Base-by-base conservation (phyloP, 2,329 filamentous ascomycete species). In the Ceratocystis alfenasii region DNA sequence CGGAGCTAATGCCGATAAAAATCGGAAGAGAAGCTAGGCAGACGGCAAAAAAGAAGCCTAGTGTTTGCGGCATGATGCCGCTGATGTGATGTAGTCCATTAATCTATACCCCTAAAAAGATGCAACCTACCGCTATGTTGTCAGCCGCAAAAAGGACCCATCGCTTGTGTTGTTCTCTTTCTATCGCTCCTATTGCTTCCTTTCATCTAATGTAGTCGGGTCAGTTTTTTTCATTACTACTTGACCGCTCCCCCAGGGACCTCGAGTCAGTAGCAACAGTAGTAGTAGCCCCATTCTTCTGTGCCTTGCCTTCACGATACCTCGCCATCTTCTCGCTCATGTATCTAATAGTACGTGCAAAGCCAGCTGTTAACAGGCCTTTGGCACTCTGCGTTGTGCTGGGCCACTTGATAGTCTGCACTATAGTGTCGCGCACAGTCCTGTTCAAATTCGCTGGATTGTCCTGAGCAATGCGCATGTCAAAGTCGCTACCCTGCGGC, bases 331-430 rank as follows among this genome's bases (percentile, higher is more conserved):
- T 99, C 74, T 97, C 94, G 55, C 81, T 79, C 65, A 95, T 72
- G 74, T 99, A 99, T 69, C 86, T 83, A 78, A 83, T 81, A 5
- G 87, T 87, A 71, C 86, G 83, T 5, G 78, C 73, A 17, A 88
- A 74, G 0, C 94, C 95, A 0, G 88, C 86, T 1, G 91, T 97
- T 57, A 96, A 74, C 1, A 88, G 74, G 1, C 91, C 87, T 77
- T 99, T 99, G 69, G 93, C 73, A 65, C 86, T 94, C 76, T 99
- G 93, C 4, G 86, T 86, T 1, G 89, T 90, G 71, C 90, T 94
- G 0, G 94, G 92, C 94, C 94, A 97, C 66, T 85, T 83, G 71
- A 97, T 90, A 0, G 95, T 97, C 73, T 88, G 88, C 72, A 86
- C 87, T 72, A 99, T 92, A 50, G 91, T 88, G 46, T 81, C 80